Percentiles rank a stretch among this genome's conserved stretches.
These are phyloP conservation scores for Cicer bijugum DNA, from an alignment of 306 rosid species.

Conservation along the genomic window DNA sequence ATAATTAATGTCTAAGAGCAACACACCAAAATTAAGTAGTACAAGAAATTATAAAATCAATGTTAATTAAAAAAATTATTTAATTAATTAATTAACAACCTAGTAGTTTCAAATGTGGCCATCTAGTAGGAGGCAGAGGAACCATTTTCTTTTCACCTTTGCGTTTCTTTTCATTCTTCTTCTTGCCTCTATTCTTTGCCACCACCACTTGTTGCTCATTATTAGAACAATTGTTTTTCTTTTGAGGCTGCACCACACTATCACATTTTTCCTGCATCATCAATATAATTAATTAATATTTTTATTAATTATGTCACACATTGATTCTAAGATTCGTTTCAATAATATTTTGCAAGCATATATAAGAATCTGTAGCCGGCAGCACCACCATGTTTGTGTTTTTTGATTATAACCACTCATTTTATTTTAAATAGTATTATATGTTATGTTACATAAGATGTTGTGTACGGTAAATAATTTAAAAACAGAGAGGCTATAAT, in stretches of 20 bases:
- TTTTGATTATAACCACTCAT: not conserved
- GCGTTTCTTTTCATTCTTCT: conserved; percentile 51
- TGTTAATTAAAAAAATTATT: not conserved
- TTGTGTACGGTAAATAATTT: not conserved
- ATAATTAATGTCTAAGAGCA: conserved; percentile 24
- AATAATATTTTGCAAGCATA: conserved; percentile 38
- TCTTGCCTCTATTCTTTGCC: conserved; percentile 47
- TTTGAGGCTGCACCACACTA: conserved; percentile 32
- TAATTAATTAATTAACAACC: conserved; percentile 56
- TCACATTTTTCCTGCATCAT: conserved; percentile 58
- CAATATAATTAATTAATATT: not conserved
- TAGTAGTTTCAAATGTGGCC: conserved; percentile 66
- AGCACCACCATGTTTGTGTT: no score
- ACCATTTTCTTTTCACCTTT: conserved; percentile 54
- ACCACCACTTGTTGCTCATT: conserved; percentile 43
- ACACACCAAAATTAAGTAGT: not conserved
- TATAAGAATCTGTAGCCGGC: no score
- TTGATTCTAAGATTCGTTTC: conserved; percentile 26
- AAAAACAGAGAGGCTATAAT: conserved; percentile 26
- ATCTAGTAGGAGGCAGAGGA: conserved; percentile 43
- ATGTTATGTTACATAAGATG: conserved; percentile 6
- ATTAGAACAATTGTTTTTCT: conserved; percentile 38
- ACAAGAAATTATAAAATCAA: conserved; percentile 28
- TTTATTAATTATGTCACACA: conserved; percentile 6
- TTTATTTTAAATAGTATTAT: not conserved